These are phyloP conservation scores for Trametes punicea DNA, from an alignment of 768 basidiomycete species.

Conservation along the genomic window DNA sequence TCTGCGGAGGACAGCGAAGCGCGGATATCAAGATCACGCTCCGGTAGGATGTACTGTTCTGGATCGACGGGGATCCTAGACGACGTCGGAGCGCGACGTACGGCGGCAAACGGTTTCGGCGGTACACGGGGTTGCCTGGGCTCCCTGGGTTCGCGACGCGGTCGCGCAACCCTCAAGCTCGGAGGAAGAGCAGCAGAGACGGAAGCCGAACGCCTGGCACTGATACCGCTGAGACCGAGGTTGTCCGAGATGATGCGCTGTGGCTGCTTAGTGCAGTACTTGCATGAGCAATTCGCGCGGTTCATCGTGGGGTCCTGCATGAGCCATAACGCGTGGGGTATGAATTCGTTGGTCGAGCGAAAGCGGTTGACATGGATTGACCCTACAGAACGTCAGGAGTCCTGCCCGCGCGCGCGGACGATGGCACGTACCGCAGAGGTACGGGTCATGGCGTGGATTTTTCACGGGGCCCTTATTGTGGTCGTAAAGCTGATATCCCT, in stretches of 20 bases:
- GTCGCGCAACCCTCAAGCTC: background rate
- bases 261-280: slow-evolving; percentile 68
- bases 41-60: slow-evolving; percentile 51
- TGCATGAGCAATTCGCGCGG: slow-evolving; percentile 60
- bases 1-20: slow-evolving; percentile 47
- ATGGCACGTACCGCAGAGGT: slow-evolving; percentile 60
- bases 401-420: background rate
- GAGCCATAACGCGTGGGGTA: slow-evolving; percentile 82
- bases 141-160: slow-evolving; percentile 15
- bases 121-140: slow-evolving; percentile 17
- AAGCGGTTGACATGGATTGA: slow-evolving; percentile 51
- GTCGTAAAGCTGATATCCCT: slow-evolving; percentile 67
- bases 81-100: slow-evolving; percentile 38
- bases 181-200: background rate
- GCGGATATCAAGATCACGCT: slow-evolving; percentile 63
- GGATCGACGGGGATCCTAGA: slow-evolving; percentile 35
- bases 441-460: slow-evolving; percentile 67
- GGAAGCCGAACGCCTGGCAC: slow-evolving; percentile 31
- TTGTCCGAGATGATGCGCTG: slow-evolving; percentile 68
- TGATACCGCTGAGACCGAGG: slow-evolving; percentile 45
- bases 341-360: slow-evolving; percentile 82
- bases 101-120: slow-evolving; percentile 38
- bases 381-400: slow-evolving; percentile 24
- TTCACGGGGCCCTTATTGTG: slow-evolving; percentile 63
- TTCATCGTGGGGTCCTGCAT: slow-evolving; percentile 48